Evolutionary conservation across 2,329 filamentous ascomycete species (phyloP), one percentile per base, ranked within the genome.

Genomic region (Hymenoscyphus scutula): DNA sequence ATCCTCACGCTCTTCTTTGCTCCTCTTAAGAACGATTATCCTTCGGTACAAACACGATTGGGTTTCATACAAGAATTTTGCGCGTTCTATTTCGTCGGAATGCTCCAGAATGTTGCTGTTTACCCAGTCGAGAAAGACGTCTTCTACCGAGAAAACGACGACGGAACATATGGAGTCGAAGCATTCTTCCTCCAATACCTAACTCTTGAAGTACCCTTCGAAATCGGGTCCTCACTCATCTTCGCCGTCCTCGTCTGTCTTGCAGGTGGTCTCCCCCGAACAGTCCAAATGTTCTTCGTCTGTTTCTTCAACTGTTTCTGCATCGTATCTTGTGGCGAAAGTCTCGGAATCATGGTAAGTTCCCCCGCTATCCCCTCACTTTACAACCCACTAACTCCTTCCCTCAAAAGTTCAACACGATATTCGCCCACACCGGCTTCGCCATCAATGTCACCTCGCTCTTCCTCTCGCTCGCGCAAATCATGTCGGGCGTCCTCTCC

Each of bases 101-200:
- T 92, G 89, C 80, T 92, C 13, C 89, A 92, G 73, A 92, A 92
- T 70, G 87, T 92, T 3, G 88, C 89, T 2, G 81, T 90, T 7
- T 92, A 92, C 70, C 89, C 89, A 0, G 78, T 78, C 48, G 89
- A 92, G 71, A 81, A 88, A 3, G 88, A 91, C 62, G 89, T 92
- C 0, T 92, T 92, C 73, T 91, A 92, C 71, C 83, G 87, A 67
- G 90, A 93, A 75, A 84, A 90, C 68, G 88, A 88, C 64, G 90
- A 93, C 73, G 82, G 84, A 6, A 86, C 89, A 1, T 93, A 93
- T 71, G 80, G 85, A 3, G 83, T 88, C 1, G 86, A 89, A 67
- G 85, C 88, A 0, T 92, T 93, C 75, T 81, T 92, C 29, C 76
- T 86, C 0, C 84, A 86, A 25, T 93, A 92, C 74, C 86, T 88